phyloP scores from a whole-genome alignment of 257 asterid species.

The Marsdenia floribunda region DNA sequence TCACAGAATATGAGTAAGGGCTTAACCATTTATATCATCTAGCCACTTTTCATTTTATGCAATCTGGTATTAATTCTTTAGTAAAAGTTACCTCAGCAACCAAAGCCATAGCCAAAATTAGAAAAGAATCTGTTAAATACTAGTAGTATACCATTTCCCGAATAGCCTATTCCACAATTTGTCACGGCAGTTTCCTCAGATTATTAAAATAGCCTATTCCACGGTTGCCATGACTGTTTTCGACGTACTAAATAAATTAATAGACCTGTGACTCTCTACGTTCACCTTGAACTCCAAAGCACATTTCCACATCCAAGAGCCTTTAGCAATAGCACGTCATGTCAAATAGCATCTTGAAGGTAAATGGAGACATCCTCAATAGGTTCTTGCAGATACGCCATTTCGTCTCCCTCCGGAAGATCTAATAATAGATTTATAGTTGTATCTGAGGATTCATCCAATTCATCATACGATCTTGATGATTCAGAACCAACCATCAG shows the following conservation, averaged over 20 bases:
- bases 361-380: conserved; percentile 28
- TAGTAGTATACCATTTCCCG: too few relatives aligned
- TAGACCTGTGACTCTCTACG: not conserved
- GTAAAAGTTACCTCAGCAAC: not conserved
- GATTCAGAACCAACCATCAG: conserved; percentile 24
- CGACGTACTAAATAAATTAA: too few relatives aligned
- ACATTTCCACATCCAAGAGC: not conserved
- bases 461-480: conserved; percentile 25
- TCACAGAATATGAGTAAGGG: not conserved
- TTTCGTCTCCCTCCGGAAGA: conserved; percentile 35
- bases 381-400: conserved; percentile 40
- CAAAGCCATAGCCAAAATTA: not conserved
- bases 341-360: conserved; percentile 20
- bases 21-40: not conserved
- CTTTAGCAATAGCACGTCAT: not conserved
- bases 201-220: not conserved
- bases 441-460: conserved; percentile 37
- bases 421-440: conserved; percentile 38
- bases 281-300: not conserved
- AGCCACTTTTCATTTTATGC: not conserved
- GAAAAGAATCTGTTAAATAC: not conserved
- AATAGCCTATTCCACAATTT: too few relatives aligned
- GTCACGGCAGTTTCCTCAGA: not conserved
- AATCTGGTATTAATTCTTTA: not conserved
- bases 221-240: too few relatives aligned